Evolutionary conservation across 106 monocot genomes (phyloP).

Genomic region (Posidonia australis): DNA sequence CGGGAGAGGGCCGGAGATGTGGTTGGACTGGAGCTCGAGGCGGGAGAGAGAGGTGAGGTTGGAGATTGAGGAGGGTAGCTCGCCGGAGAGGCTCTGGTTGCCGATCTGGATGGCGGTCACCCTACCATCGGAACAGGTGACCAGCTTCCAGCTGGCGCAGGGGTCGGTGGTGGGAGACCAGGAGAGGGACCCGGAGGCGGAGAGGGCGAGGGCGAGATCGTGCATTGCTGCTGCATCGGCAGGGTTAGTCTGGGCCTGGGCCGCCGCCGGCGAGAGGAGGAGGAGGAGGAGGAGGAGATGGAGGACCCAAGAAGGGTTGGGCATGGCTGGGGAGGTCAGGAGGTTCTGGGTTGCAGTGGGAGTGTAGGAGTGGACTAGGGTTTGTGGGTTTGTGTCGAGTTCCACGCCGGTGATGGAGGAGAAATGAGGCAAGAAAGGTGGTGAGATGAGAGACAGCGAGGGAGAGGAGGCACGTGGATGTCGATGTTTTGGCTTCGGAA

Average conservation of each 20-base stretch:
- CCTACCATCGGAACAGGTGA: slow-evolving; percentile 30
- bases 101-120: slow-evolving; percentile 54
- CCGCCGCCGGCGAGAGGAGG: neutral
- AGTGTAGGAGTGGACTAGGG: no score
- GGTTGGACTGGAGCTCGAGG: slow-evolving; percentile 47
- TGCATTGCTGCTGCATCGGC: slow-evolving; percentile 13
- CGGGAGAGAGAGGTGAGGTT: slow-evolving; percentile 42
- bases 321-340: neutral
- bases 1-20: slow-evolving; percentile 36
- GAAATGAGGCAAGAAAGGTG: no score
- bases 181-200: neutral
- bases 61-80: slow-evolving; percentile 20
- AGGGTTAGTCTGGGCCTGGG: neutral
- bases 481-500: no score
- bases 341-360: no score
- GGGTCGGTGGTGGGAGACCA: slow-evolving; percentile 11
- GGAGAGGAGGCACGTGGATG: no score
- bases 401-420: no score
- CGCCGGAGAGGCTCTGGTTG: slow-evolving; percentile 29
- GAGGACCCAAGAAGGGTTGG: neutral
- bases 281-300: neutral
- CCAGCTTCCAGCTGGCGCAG: slow-evolving; percentile 36
- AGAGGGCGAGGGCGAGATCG: slow-evolving; percentile 1
- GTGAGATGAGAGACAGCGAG: no score
- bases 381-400: no score